phyloP scores from a whole-genome alignment of 139 green algal species.

The Tetraselmis striata region DNA sequence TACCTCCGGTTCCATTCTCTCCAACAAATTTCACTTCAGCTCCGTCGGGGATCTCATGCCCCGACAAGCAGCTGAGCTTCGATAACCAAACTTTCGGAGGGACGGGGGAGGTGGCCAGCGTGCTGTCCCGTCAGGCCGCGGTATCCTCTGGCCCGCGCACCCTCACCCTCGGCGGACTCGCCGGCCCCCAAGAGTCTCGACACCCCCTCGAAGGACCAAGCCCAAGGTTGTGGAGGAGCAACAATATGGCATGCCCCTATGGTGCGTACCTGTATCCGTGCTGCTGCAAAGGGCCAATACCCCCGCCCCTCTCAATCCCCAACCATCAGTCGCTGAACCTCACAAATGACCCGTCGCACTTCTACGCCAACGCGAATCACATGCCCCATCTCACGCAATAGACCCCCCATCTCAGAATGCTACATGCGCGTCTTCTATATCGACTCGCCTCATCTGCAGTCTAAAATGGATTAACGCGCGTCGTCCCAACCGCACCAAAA shows the following conservation, averaged over 20 bases:
- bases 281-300: too few relatives aligned
- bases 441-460: too few relatives aligned
- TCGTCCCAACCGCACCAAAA: too few relatives aligned
- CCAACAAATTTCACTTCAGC: too few relatives aligned
- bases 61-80: not conserved
- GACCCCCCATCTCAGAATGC: not conserved
- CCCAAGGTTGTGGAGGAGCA: not conserved
- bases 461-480: too few relatives aligned
- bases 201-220: not conserved
- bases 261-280: not conserved
- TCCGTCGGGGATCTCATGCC: too few relatives aligned
- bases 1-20: too few relatives aligned
- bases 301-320: too few relatives aligned
- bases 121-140: not conserved
- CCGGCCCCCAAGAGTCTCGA: not conserved
- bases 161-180: not conserved
- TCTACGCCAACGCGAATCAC: not conserved
- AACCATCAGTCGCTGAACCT: not conserved
- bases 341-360: not conserved
- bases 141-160: not conserved
- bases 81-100: not conserved
- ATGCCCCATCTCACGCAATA: not conserved
- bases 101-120: not conserved
- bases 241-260: not conserved
- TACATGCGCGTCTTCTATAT: too few relatives aligned